phyloP scores from a whole-genome alignment of 2,329 filamentous ascomycete species.

The Neonectria magnoliae region DNA sequence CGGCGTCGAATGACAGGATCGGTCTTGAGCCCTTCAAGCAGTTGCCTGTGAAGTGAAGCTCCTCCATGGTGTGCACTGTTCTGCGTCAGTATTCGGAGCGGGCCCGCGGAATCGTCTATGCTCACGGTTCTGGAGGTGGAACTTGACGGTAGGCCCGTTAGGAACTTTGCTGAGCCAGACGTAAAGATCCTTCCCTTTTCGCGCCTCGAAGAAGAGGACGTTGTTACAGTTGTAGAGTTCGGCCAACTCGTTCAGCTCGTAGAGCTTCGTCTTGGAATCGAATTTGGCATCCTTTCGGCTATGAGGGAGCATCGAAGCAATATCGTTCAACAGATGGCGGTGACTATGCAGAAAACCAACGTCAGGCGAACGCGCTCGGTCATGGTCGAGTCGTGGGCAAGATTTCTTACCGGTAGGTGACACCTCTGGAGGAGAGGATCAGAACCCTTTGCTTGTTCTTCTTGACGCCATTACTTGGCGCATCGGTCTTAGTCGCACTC shows the following conservation, averaged over 20 bases:
- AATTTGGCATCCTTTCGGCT: constrained; percentile 95
- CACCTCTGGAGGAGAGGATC: constrained; percentile 90
- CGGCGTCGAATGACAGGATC: constrained; percentile 88
- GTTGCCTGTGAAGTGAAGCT: constrained; percentile 96
- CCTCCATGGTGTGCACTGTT: constrained; percentile 93
- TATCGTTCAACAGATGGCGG: constrained; percentile 90
- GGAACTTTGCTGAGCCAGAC: constrained; percentile 92
- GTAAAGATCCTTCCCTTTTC: constrained; percentile 95
- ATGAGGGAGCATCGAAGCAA: constrained; percentile 89
- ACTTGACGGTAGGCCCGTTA: constrained; percentile 69
- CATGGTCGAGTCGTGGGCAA: background rate
- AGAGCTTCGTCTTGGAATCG: constrained; percentile 91
- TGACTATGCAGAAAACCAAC: constrained; percentile 66
- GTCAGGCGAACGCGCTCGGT: constrained; percentile 32
- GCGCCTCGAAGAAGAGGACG: constrained; percentile 92
- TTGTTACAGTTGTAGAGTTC: constrained; percentile 94
- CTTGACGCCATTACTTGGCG: constrained; percentile 58
- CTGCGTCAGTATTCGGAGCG: constrained; percentile 34
- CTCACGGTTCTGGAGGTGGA: constrained; percentile 82
- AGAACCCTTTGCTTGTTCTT: constrained; percentile 82
- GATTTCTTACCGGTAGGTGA: constrained; percentile 78
- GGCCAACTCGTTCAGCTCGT: constrained; percentile 79
- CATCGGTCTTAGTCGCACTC: constrained; percentile 60
- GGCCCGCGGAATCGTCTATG: background rate
- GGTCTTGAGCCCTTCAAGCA: constrained; percentile 93